phyloP scores from a whole-genome alignment of 1,139 yeast species.

The Nakaseomyces nivariensis region DNA sequence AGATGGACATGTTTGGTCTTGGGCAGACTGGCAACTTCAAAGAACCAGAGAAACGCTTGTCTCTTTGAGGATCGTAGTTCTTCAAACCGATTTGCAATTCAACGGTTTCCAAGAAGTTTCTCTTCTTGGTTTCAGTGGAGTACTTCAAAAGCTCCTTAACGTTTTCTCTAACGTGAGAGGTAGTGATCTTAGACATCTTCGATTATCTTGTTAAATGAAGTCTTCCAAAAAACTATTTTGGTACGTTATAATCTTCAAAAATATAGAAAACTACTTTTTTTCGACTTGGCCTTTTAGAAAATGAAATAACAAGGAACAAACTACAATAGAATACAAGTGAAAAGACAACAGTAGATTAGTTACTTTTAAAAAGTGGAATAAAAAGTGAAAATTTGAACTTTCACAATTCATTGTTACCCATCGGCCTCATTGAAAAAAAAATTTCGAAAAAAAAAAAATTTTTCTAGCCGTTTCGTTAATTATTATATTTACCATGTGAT shows the following conservation, averaged over 20 bases:
- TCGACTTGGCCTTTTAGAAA: slow-evolving; percentile 1
- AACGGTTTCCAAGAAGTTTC: slow-evolving; percentile 99
- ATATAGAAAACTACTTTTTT: slow-evolving; percentile 2
- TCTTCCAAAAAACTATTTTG: slow-evolving; percentile 45
- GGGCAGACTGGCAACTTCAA: slow-evolving; percentile 98
- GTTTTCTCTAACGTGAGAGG: slow-evolving; percentile 92
- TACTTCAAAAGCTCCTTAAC: slow-evolving; percentile 85
- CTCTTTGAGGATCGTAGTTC: slow-evolving; percentile 99
- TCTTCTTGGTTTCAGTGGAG: slow-evolving; percentile 96
- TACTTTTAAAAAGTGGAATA: no score
- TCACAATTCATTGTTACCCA: background rate
- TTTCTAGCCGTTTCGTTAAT: no score
- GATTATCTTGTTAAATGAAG: slow-evolving; percentile 33
- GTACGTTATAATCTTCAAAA: slow-evolving; percentile 2
- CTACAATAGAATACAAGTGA: no score
- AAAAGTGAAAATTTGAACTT: background rate
- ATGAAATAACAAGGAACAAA: background rate
- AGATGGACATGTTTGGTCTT: slow-evolving; percentile 99
- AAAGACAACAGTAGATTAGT: no score
- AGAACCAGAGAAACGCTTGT: slow-evolving; percentile 99
- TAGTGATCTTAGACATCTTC: slow-evolving; percentile 86
- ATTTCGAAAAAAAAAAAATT: background rate
- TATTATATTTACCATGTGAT: no score
- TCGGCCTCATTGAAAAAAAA: background rate
- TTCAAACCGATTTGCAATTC: slow-evolving; percentile 99